phyloP scores from a whole-genome alignment of 2,329 filamentous ascomycete genomes.

The Colletotrichum tabaci region DNA sequence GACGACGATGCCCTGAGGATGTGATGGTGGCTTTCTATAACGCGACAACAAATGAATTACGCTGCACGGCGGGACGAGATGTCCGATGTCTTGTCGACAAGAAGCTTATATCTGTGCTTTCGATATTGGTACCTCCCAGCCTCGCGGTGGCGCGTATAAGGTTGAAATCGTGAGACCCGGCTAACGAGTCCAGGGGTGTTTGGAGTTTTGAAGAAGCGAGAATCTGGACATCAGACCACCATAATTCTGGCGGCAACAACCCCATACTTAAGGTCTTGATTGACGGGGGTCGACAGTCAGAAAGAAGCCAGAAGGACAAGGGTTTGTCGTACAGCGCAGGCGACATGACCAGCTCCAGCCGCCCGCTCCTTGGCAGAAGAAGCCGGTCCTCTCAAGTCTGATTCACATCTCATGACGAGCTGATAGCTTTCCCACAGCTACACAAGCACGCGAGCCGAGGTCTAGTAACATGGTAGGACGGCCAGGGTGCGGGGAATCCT shows the following conservation, averaged over 20 bases:
- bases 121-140: neutral
- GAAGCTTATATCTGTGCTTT: neutral
- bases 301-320: neutral
- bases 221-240: neutral
- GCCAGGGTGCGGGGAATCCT: constrained; percentile 34
- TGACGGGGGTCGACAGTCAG: constrained; percentile 6
- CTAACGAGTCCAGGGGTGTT: neutral
- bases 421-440: constrained; percentile 5
- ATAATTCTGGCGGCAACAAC: neutral
- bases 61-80: neutral
- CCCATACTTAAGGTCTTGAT: constrained; percentile 1
- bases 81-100: neutral
- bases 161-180: neutral
- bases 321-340: constrained; percentile 12
- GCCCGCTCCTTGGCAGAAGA: constrained; percentile 12
- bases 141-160: neutral
- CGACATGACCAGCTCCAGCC: neutral
- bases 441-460: constrained; percentile 32
- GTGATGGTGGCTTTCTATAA: neutral
- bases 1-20: neutral
- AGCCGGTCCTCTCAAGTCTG: neutral
- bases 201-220: neutral
- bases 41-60: neutral
- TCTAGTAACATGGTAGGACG: constrained; percentile 7
- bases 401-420: neutral